Base-by-base conservation (phyloP, 768 basidiomycete species). In the Hydnomerulius pinastri region DNA sequence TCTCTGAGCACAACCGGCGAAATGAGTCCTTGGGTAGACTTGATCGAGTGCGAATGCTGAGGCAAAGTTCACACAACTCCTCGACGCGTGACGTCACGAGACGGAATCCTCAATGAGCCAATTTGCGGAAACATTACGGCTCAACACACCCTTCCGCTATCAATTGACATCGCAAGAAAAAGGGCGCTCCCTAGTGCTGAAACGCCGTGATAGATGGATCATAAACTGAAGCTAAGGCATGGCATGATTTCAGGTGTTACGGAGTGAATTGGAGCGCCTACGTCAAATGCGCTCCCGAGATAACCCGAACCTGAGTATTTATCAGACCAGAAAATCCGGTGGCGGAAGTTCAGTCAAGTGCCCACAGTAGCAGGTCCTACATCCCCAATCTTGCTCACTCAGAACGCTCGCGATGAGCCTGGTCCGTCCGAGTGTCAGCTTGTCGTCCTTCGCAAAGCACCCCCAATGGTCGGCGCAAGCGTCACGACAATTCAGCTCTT, bases 401-500 rank as follows among this genome's bases (percentile, higher is more conserved):
- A 15, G 23, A 18, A 38, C 8, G 11, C 21, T 37, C 18, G 25
- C 40, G 15, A 66, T 67, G 60, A 43, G 42, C 47, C 37, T 57
- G 18, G 27, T 61, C 18, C 55, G 47, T 33, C 44, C 51, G 6
- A 5, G 48, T 51, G 43, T 48, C 38, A 49, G 50, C 24, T 29
- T 47, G 44, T 27, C 36, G 36, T 48, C 53, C 12, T 28, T 25
- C 33, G 13, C 50, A 21, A 17, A 17, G 28, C 46, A 28, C 28
- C 17, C 37, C 10, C 49, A n/a, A n/a, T 4, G 13, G 40, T 44
- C 46, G 10, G 27, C 21, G 29, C 41, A n/a, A 42, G 39, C 48
- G 12, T 44, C 44, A 25, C 73, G 77, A 21, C 53, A 55, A 46
- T 78, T 80, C 49, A 71, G 67, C 46, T 73, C 72, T 15, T 75